Evolutionary conservation across 768 basidiomycete species (phyloP).

Genomic region (Suillus sp.): DNA sequence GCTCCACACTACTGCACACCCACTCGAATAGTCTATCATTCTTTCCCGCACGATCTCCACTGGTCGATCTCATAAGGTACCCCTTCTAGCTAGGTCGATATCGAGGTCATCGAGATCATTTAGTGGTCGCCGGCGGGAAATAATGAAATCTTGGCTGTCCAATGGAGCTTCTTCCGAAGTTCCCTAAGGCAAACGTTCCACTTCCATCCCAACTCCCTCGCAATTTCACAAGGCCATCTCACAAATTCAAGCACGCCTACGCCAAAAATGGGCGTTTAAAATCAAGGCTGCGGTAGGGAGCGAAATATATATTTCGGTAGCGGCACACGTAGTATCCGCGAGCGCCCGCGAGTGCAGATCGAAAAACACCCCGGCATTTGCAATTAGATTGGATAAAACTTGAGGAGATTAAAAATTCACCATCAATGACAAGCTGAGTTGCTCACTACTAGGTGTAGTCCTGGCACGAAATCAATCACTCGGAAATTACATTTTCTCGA

Average conservation of each 20-base stretch:
- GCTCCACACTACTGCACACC: constrained; percentile 26
- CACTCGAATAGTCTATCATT: constrained; percentile 31
- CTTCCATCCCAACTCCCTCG: background rate
- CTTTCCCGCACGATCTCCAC: constrained; percentile 22
- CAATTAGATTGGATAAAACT: background rate
- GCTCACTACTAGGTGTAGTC: background rate
- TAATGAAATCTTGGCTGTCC: background rate
- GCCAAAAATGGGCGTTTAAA: constrained; percentile 26
- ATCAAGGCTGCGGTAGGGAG: constrained; percentile 23
- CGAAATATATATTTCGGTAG: constrained; percentile 24
- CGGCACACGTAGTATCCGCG: constrained; percentile 23
- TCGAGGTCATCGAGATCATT: background rate
- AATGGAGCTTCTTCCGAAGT: background rate
- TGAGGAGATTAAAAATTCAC: background rate
- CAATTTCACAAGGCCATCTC: background rate
- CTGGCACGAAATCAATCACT: background rate
- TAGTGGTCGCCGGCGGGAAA: background rate
- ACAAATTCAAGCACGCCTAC: constrained; percentile 18
- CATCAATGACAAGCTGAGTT: background rate
- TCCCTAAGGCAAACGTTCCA: background rate
- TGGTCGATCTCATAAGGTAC: too few species aligned
- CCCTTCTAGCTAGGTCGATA: too few species aligned
- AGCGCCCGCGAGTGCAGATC: constrained; percentile 20
- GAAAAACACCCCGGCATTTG: background rate
- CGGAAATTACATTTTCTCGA: background rate